A percentile compares a stretch with the other conserved stretches of the same genome.
Conservation (phyloP, 2,329 filamentous ascomycete genomes). For the Aspergillus caelatus region DNA sequence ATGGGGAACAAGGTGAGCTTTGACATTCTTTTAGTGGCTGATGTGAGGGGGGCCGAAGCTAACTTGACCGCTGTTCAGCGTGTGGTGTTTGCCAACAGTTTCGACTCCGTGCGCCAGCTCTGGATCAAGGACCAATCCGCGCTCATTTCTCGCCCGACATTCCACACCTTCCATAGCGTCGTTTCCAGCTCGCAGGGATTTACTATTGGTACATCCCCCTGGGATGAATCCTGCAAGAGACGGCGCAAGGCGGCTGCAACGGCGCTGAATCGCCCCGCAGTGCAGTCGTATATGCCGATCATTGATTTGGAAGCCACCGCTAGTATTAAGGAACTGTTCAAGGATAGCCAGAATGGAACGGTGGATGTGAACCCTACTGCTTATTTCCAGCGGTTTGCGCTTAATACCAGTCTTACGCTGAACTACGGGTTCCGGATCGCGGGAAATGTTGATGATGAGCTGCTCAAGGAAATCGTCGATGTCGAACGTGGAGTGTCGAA, state of each 20-base stretch:
- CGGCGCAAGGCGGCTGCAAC: slow-evolving; percentile 78
- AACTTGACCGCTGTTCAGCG: slow-evolving; percentile 45
- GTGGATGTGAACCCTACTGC: slow-evolving; percentile 70
- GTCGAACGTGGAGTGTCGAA: slow-evolving; percentile 77
- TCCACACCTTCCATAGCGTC: slow-evolving; percentile 81
- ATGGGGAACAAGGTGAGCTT: slow-evolving; percentile 65
- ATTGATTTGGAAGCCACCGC: slow-evolving; percentile 75
- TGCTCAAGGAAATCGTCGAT: slow-evolving; percentile 72
- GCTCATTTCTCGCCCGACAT: slow-evolving; percentile 73
- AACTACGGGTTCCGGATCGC: slow-evolving; percentile 79
- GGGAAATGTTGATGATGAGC: slow-evolving; percentile 66
- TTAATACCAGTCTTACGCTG: slow-evolving; percentile 76
- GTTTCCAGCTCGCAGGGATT: slow-evolving; percentile 77
- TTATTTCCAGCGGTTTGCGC: slow-evolving; percentile 74
- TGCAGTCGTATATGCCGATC: slow-evolving; percentile 80
- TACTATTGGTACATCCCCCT: slow-evolving; percentile 81
- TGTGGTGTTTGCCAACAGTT: slow-evolving; percentile 77
- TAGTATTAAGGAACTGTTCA: slow-evolving; percentile 71
- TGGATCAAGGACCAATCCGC: slow-evolving; percentile 81
- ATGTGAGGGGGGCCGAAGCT: background rate
- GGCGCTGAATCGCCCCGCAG: slow-evolving; percentile 73
- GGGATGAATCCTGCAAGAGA: slow-evolving; percentile 78
- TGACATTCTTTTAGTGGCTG: slow-evolving; percentile 2
- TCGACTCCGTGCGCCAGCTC: slow-evolving; percentile 70
- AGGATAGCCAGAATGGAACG: slow-evolving; percentile 64